A percentile compares a stretch with the other conserved stretches of the same genome.
Evolutionary conservation across 805 yeast species (phyloP).

Genomic region (Ogataea sp.): DNA sequence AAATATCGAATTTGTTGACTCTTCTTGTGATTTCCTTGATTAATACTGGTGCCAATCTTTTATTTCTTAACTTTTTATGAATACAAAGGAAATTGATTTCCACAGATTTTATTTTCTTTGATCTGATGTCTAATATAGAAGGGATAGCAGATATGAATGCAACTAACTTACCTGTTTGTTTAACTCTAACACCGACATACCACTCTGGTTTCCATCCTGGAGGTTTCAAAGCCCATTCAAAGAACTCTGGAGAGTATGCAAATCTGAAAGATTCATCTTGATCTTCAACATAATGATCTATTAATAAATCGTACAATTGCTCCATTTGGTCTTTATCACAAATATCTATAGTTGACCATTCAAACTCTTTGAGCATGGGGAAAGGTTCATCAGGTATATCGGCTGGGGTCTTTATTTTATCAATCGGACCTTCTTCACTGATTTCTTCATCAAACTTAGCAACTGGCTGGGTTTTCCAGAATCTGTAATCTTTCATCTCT

Average conservation of each 20-base stretch:
- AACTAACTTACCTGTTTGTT: conserved; percentile 64
- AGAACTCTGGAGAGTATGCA: conserved; percentile 74
- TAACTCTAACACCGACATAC: conserved; percentile 91
- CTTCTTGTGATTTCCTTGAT: conserved; percentile 93
- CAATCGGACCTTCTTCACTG: conserved; percentile 75
- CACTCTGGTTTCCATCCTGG: conserved; percentile 90
- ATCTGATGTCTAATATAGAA: conserved; percentile 49
- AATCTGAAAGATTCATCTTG: conserved; percentile 87
- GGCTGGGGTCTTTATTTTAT: conserved; percentile 52
- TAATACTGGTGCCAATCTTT: conserved; percentile 88
- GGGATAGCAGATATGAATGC: conserved; percentile 95
- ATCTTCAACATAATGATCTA: conserved; percentile 93
- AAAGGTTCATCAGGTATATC: conserved; percentile 68
- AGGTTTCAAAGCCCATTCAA: conserved; percentile 88
- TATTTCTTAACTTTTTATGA: conserved; percentile 88
- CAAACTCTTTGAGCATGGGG: conserved; percentile 70
- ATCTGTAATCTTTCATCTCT: conserved; percentile 83
- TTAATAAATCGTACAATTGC: conserved; percentile 72
- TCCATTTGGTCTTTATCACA: conserved; percentile 46
- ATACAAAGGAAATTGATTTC: conserved; percentile 93
- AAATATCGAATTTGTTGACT: conserved; percentile 72
- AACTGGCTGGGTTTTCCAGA: conserved; percentile 98
- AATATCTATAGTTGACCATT: conserved; percentile 79
- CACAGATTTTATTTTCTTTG: conserved; percentile 47
- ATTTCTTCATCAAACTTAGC: conserved; percentile 63